Base-by-base conservation (phyloP, 441 rosid species). In the Populus hybrid region DNA sequence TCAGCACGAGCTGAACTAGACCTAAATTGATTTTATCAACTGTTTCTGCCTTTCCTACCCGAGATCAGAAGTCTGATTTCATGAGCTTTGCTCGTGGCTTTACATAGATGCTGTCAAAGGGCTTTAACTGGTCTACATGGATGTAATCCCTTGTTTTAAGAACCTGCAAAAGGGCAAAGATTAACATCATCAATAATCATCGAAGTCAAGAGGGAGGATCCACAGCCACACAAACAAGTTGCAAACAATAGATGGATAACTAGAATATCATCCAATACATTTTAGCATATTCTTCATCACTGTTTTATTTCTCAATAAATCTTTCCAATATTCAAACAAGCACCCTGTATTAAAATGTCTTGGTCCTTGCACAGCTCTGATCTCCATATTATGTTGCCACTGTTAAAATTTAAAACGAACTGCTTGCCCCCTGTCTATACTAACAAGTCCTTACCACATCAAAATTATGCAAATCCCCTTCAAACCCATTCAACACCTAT, bases 121-220 rank as follows among this genome's bases (percentile, higher is more conserved):
- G 90, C 75, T 84, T 88, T 24, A 82, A 83, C 86, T 97, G 99
- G 76, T 97, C 95, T 72, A 93, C 95, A 28, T 93, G 98, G 85
- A 97, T 85, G 86, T 88, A 94, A 80, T 97, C 98, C 84, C 85
- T 97, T 26, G 99, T 93, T 83, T 91, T 94, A 59, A 97, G 91
- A 73, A 97, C 98, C 99, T 97, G 89, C 74, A 75, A 35, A 50
- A 6, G 16, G 3, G 26, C 76, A 30, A 30, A 30, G 32, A 30
- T 30, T 30, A 30, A 30, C 4, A 30, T 3, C 20, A 67, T 32
- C 21, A 30, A 38, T 54, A 28, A 63, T 54, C 24, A 65, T 65
- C 61, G n/a, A 6, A 18, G n/a, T 5, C 0, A 1, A 0, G n/a
- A 18, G n/a, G 61, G 61, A 54, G 21, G 61, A 6, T 54, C 61